Base-by-base conservation (phyloP, 2,329 filamentous ascomycete genomes). In the Chrysosphaeria jannelii region DNA sequence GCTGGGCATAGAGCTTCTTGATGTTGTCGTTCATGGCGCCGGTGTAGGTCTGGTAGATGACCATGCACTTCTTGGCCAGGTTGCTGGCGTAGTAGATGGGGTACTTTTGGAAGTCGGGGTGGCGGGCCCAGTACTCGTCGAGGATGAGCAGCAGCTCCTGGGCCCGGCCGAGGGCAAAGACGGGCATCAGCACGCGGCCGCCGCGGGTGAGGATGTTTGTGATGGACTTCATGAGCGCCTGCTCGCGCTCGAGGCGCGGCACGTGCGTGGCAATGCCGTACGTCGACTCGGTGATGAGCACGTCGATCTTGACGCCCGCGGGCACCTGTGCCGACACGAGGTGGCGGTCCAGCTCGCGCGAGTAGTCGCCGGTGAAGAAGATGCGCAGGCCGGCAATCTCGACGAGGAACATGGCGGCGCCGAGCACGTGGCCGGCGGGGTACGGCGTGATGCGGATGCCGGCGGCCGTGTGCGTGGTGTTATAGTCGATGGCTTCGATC, bases 1-100 rank as follows among this genome's bases (percentile, higher is more conserved):
- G 65, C 43, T 88, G 78, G 25, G 71, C 59, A 45, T 91, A 91
- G n/a, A 90, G 58, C 8, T 75, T 63, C 43, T 90, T 91, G 50
- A 97, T 93, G 36, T 91, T 93, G 38, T 93, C 81, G 41, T 97
- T 97, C 85, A 97, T 97, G 26, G 79, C 78, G 23, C 79, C 76
- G 23, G 93, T 76, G 37, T 93, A 97, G 2, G 85, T 97, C 42
- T 93, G 85, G 40, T 97, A 97, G 4, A 93, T 78, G 14, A 91
- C 62, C 85, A 97, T 97, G 47, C 85, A 97, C 44, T 90, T 85
- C 30, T 81, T 57, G 1, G 85, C 85, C 20, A 93, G 60, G 36
- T 89, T 90, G 36, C 75, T 85, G 25, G 88, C 88, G 42, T 93
- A 97, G 49, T 93, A 97, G 30, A 97, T 93, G 5, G 85, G 85